These are phyloP conservation scores for Fusarium udum DNA, from an alignment of 2,329 filamentous ascomycete genomes.

Conservation along the genomic window DNA sequence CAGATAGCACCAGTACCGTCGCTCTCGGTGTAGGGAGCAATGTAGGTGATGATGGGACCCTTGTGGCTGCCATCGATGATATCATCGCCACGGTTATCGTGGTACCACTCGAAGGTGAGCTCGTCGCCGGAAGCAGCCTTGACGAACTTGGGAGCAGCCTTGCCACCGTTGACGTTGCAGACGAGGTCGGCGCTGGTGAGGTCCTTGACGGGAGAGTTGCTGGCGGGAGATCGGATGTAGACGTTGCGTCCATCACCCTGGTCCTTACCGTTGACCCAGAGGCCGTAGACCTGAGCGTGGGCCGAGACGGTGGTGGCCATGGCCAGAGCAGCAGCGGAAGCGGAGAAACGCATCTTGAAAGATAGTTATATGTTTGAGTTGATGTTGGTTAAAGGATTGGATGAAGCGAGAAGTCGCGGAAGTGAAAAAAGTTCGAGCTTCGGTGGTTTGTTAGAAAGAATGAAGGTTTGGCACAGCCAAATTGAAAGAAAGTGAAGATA, in stretches of 20 bases:
- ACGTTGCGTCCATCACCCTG: slow-evolving; percentile 52
- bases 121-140: slow-evolving; percentile 58
- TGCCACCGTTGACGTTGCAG: slow-evolving; percentile 56
- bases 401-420: slow-evolving; percentile 32
- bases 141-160: slow-evolving; percentile 51
- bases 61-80: slow-evolving; percentile 63
- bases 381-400: slow-evolving; percentile 32
- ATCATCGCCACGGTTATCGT: slow-evolving; percentile 60
- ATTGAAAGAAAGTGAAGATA: slow-evolving; percentile 43
- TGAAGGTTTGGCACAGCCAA: slow-evolving; percentile 45
- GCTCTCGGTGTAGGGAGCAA: slow-evolving; percentile 54
- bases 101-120: slow-evolving; percentile 61
- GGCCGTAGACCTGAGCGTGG: slow-evolving; percentile 58
- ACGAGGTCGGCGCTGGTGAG: slow-evolving; percentile 52
- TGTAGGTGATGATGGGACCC: slow-evolving; percentile 64
- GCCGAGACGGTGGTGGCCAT: slow-evolving; percentile 52
- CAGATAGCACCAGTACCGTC: slow-evolving; percentile 61
- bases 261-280: slow-evolving; percentile 59
- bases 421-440: slow-evolving; percentile 30
- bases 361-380: slow-evolving; percentile 8
- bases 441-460: slow-evolving; percentile 35
- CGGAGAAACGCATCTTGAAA: slow-evolving; percentile 50
- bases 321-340: slow-evolving; percentile 47
- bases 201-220: slow-evolving; percentile 58
- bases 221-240: slow-evolving; percentile 57